Evolutionary conservation across 306 rosid genomes (phyloP), one percentile per base, ranked within the genome.

Genomic region (Vigna reflexopilosa): DNA sequence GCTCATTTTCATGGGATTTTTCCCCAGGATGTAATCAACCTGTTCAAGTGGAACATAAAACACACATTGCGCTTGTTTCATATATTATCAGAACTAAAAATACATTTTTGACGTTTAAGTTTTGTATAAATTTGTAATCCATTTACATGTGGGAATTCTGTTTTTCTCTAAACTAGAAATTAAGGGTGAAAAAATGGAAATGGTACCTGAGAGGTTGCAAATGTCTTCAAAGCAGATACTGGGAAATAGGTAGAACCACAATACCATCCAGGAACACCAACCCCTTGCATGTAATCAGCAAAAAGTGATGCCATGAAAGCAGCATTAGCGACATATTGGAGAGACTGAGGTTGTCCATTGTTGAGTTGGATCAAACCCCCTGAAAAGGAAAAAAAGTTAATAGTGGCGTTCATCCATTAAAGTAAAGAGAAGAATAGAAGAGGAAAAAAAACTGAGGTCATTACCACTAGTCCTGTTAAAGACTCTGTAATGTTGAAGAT

Each of bases 1-100:
- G 84, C 93, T 91, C 89, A 85, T 87, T 11, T 89, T 87, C 86
- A 84, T 72, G 15, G 96, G 91, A 75, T 91, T 89, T 55, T 84
- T 86, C n/a, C 92, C 95, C 56, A 90, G 45, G 19, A 90, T 88
- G 79, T 88, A 90, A 65, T 90, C 95, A 19, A 88, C 70, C 95
- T 90, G 86, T 36, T 47, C 15, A 47, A 70, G 48, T 16, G 7
- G 8, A 81, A 5, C 11, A 28, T 40, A 15, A 59, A 12, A 61
- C 40, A 56, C 32, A 3, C 4, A 1, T 58, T 13, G 3, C 2
- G 2, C 45, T 19, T 20, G 17, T 42, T 63, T 34, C 38, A 34
- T 34, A 34, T 34, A 34, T 34, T 34, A 4, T 34, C 8, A 36
- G 40, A 36, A 36, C 9, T 6, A 36, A 36, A 36, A 36, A 36